Evolutionary conservation across 306 rosid genomes (phyloP).

Genomic region (Vachellia pachyceras): DNA sequence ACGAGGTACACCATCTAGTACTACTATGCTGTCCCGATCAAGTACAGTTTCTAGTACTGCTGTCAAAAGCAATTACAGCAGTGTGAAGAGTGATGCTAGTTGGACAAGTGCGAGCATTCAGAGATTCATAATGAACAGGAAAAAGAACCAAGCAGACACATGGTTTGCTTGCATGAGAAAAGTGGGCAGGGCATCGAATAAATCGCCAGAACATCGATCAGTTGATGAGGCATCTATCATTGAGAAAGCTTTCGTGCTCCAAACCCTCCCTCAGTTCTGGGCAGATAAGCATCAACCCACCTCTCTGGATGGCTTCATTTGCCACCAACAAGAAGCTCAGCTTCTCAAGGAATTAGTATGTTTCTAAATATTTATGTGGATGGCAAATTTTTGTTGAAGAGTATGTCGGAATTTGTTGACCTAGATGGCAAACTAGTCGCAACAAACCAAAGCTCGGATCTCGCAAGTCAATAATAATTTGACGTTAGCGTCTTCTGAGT

Average conservation of each 20-base stretch:
- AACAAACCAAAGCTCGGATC: too few species aligned
- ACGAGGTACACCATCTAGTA: constrained; percentile 36
- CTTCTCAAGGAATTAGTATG: constrained; percentile 77
- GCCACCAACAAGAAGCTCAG: constrained; percentile 75
- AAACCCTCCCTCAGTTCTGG: constrained; percentile 73
- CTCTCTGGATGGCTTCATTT: constrained; percentile 77
- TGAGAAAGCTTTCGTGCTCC: constrained; percentile 62
- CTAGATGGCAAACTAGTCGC: too few species aligned
- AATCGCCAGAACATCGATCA: constrained; percentile 64
- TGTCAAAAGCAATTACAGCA: too few species aligned
- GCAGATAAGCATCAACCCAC: constrained; percentile 82
- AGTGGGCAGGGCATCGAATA: constrained; percentile 57
- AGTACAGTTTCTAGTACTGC: too few species aligned
- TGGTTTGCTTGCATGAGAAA: constrained; percentile 82
- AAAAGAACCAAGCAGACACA: constrained; percentile 53
- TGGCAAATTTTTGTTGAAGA: too few species aligned
- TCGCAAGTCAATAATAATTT: too few species aligned
- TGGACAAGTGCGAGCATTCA: constrained; percentile 59
- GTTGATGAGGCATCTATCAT: constrained; percentile 67
- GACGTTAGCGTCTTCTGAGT: too few species aligned
- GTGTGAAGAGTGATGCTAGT: constrained; percentile 63
- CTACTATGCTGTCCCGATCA: too few species aligned
- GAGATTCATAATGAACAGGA: constrained; percentile 61
- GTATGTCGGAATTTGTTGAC: too few species aligned
- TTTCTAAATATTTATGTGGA: background rate